These are phyloP conservation scores for Vitis rupestris DNA, from an alignment of 164 flowering plant genomes.

Conservation along the genomic window DNA sequence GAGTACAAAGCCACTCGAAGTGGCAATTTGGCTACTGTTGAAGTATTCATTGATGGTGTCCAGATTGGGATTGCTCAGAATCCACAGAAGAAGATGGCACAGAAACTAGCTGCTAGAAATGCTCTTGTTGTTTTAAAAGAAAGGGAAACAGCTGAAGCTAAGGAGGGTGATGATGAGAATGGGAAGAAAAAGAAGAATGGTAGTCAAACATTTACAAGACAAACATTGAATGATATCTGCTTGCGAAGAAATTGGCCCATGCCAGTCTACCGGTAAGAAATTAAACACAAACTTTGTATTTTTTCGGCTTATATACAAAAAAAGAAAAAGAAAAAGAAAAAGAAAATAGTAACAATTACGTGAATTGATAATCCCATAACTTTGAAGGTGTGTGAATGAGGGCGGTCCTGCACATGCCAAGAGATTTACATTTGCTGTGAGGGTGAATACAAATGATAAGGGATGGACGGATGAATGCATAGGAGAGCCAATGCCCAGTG, in stretches of 20 bases:
- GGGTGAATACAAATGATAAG: conserved; percentile 77
- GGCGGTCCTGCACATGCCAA: conserved; percentile 99
- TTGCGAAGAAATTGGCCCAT: conserved; percentile 97
- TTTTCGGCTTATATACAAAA: too few species aligned
- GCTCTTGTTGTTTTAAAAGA: conserved; percentile 87
- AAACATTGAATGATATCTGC: conserved; percentile 93
- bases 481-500: conserved; percentile 99
- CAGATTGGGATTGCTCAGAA: conserved; percentile 92
- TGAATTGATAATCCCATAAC: too few species aligned
- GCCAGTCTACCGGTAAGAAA: conserved; percentile 80
- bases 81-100: conserved; percentile 99
- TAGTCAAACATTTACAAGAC: conserved; percentile 77
- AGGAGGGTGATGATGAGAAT: conserved; percentile 47
- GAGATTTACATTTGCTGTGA: conserved; percentile 85
- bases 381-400: conserved; percentile 73
- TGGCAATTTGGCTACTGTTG: conserved; percentile 95
- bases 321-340: too few species aligned
- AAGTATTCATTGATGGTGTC: conserved; percentile 89
- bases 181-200: conserved; percentile 75
- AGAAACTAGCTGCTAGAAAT: conserved; percentile 95
- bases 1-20: conserved; percentile 86
- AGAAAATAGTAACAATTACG: too few species aligned
- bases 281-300: not conserved
- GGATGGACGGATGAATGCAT: conserved; percentile 97
- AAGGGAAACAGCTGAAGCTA: conserved; percentile 59